These are phyloP conservation scores for Paraconiothyrium sp. DNA, from an alignment of 2,329 filamentous ascomycete species.

Conservation along the genomic window DNA sequence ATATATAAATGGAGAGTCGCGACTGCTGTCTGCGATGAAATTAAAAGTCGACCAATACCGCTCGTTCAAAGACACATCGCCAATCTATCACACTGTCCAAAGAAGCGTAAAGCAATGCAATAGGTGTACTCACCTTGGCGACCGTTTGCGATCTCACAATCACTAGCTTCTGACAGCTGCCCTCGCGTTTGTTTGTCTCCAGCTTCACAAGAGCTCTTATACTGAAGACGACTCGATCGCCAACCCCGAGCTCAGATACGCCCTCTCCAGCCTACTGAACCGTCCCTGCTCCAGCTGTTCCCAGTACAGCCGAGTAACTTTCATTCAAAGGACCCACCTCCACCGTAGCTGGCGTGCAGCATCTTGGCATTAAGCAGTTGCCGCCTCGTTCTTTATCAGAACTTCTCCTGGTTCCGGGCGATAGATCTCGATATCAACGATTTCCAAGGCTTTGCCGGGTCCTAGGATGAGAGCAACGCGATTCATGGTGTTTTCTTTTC, in stretches of 20 bases:
- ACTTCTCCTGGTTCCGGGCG: conserved; percentile 30
- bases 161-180: conserved; percentile 38
- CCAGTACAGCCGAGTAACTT: conserved; percentile 30
- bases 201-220: conserved; percentile 32
- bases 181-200: conserved; percentile 30
- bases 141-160: conserved; percentile 28
- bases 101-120: too few relatives aligned
- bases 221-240: conserved; percentile 53
- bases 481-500: conserved; percentile 9
- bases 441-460: conserved; percentile 23
- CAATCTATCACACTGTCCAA: conserved; percentile 26
- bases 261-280: conserved; percentile 58
- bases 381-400: conserved; percentile 31
- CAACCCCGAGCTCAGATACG: conserved; percentile 53
- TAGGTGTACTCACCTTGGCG: conserved; percentile 27
- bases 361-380: conserved; percentile 40
- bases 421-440: conserved; percentile 16
- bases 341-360: conserved; percentile 33
- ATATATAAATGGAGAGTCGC: conserved; percentile 37
- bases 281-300: conserved; percentile 45
- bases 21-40: conserved; percentile 39
- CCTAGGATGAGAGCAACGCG: conserved; percentile 27
- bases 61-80: conserved; percentile 37
- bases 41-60: conserved; percentile 35
- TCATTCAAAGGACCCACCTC: conserved; percentile 23